Conservation (phyloP, 768 basidiomycete genomes). For the Pulveroboletus frians region DNA sequence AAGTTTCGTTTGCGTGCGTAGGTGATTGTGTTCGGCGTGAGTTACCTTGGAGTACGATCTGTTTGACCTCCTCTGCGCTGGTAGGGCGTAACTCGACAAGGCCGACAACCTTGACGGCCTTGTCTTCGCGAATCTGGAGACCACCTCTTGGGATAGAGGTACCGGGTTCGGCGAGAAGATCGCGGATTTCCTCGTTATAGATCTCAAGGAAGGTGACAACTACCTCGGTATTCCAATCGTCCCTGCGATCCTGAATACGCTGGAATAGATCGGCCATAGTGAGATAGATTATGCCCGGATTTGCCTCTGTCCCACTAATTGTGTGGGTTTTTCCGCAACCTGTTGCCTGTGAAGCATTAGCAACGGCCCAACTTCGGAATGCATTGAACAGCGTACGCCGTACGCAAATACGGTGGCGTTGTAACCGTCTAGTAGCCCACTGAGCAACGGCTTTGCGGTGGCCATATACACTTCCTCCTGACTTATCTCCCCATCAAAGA, state of each 20-base stretch:
- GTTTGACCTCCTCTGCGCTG: conserved; percentile 88
- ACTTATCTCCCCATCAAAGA: conserved; percentile 74
- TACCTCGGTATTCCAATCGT: conserved; percentile 83
- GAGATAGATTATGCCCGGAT: conserved; percentile 93
- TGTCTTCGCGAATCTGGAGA: conserved; percentile 91
- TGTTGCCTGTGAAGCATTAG: conserved; percentile 66
- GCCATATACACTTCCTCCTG: conserved; percentile 87
- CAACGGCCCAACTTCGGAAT: not conserved
- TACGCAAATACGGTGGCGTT: conserved; percentile 99
- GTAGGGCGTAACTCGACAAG: conserved; percentile 77
- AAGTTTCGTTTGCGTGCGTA: conserved; percentile 94
- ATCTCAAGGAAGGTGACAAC: conserved; percentile 96
- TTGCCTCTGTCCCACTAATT: conserved; percentile 83
- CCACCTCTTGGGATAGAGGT: conserved; percentile 66
- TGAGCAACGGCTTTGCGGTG: conserved; percentile 80
- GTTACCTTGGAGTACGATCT: conserved; percentile 89
- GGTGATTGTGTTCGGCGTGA: conserved; percentile 84
- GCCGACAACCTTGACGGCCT: conserved; percentile 83
- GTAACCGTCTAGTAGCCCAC: conserved; percentile 85
- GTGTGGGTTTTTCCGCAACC: conserved; percentile 99
- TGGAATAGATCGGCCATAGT: conserved; percentile 97
- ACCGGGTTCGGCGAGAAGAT: conserved; percentile 80
- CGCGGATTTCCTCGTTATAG: conserved; percentile 98
- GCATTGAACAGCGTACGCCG: conserved; percentile 59
- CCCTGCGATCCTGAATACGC: conserved; percentile 80